phyloP scores from a whole-genome alignment of 139 green algal genomes.

The Gonium pectorale region DNA sequence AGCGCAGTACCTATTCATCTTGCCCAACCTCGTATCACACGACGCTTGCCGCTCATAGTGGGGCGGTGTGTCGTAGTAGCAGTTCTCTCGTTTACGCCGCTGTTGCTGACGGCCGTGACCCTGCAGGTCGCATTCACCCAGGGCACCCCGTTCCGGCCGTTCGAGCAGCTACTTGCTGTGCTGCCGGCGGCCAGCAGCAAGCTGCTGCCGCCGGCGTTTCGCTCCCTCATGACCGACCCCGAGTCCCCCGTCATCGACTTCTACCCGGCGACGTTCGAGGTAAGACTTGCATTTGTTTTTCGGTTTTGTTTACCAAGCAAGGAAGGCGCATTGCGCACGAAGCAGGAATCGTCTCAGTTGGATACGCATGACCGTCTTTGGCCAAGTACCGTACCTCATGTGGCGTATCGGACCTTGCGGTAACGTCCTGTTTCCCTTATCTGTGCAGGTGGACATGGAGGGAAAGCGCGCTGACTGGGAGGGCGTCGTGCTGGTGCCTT shows the following conservation, averaged over 20 bases:
- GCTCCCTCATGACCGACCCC: slow-evolving; percentile 82
- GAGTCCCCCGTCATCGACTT: slow-evolving; percentile 90
- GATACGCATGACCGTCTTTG: no score
- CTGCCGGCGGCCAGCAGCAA: slow-evolving; percentile 75
- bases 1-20: no score
- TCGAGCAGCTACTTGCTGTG: slow-evolving; percentile 93
- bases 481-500: slow-evolving; percentile 81
- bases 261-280: slow-evolving; percentile 84
- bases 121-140: slow-evolving; percentile 78
- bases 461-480: slow-evolving; percentile 95
- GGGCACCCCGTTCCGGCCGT: slow-evolving; percentile 88
- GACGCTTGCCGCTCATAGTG: no score
- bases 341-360: no score
- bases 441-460: slow-evolving; percentile 84
- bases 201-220: slow-evolving; percentile 85
- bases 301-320: not conserved
- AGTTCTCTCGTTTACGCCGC: no score
- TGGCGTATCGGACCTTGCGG: no score
- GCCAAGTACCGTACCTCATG: no score
- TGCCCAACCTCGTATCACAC: no score
- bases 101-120: no score
- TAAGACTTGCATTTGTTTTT: no score
- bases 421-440: not conserved
- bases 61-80: no score
- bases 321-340: no score